Base-by-base conservation (phyloP, 768 basidiomycete genomes). In the Agaricus subrufescens region DNA sequence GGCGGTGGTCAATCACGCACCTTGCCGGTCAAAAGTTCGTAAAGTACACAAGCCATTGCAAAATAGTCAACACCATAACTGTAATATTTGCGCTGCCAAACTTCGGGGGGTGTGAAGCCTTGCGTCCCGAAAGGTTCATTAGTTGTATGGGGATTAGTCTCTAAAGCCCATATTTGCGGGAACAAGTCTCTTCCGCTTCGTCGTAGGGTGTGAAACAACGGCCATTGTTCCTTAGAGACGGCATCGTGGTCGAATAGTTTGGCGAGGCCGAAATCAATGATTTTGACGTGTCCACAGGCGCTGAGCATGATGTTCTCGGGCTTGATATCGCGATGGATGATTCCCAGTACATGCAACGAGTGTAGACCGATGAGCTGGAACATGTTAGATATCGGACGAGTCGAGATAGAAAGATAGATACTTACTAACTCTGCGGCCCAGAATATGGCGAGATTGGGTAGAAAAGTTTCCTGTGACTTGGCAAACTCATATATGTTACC, bases 241-340 rank as follows among this genome's bases (percentile, higher is more conserved):
- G 46, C 37, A 9, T 49, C 46, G 27, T 55, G 54, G 15, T 55
- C 46, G 39, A 55, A 55, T 1, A 55, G 39, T 23, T 42, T 49
- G 3, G 60, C 60, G 23, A 57, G 48, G 19, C 55, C 58, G 26
- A 61, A 54, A 27, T 61, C 58, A 25, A 58, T 50, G 23, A 61
- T 56, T 19, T 53, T 49, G 26, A 53, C 44, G 47, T 61, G 58
- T 23, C 50, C 45, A 27, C 52, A 39, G 34, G 34, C 56, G 39
- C 54, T 50, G 14, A 61, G 50, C 49, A 61, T 44, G 26, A 59
- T 44, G 47, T 61, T 61, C 31, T 58, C 58, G 14, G 55, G 54
- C 29, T 61, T 61, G 40, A 61, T 58, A 25, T 61, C 60, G n/a
- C 60, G 58, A 34, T 61, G 60, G 39, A 61, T 50, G 40, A 61